These are phyloP conservation scores for Crithidia thermophila DNA, from an alignment of 208 protist genomes.

Conservation along the genomic window DNA sequence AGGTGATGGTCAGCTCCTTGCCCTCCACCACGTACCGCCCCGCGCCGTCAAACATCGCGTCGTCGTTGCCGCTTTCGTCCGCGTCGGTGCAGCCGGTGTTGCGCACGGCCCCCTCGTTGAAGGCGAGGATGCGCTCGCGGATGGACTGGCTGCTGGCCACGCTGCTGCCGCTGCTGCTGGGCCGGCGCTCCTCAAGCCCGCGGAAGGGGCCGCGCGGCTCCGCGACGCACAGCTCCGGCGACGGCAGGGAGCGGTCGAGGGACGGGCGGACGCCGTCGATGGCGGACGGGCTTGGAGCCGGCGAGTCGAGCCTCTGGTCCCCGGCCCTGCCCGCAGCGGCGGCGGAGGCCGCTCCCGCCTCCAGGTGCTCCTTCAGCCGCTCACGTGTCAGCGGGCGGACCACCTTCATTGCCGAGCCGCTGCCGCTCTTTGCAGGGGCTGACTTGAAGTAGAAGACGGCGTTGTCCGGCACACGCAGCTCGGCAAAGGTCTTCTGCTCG, in stretches of 20 bases:
- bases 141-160: constrained; percentile 17
- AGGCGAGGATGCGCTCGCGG: constrained; percentile 18
- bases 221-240: neutral
- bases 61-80: neutral
- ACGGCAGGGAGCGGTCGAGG: constrained; percentile 12
- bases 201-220: neutral
- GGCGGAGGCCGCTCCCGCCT: neutral
- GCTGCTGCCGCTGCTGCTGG: neutral
- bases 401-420: neutral
- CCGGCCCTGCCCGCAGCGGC: neutral
- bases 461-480: constrained; percentile 24
- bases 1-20: constrained; percentile 16
- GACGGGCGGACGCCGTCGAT: constrained; percentile 9
- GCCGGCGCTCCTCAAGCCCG: neutral
- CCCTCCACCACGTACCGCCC: constrained; percentile 3
- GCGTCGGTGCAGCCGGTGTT: neutral
- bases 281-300: neutral
- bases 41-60: too few species aligned
- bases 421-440: neutral
- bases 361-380: constrained; percentile 22
- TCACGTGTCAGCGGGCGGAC: constrained; percentile 16
- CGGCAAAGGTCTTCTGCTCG: constrained; percentile 22
- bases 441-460: constrained; percentile 38
- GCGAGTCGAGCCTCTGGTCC: neutral
- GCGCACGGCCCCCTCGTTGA: constrained; percentile 18